Evolutionary conservation across 129 eudicot species (phyloP), one percentile per base, ranked within the genome.

Genomic region (Apium graveolens): DNA sequence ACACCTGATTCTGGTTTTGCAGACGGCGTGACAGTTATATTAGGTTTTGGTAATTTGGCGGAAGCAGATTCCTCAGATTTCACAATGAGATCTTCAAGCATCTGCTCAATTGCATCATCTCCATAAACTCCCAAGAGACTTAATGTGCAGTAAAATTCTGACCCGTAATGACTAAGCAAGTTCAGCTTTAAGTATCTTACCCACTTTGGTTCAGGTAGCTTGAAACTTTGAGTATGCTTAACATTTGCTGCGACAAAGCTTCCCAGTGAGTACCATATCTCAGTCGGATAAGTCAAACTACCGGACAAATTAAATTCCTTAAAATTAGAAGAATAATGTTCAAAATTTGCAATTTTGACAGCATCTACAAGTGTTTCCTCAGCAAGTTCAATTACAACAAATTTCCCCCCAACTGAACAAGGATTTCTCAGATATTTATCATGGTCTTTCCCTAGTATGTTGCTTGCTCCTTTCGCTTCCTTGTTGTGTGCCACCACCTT

Each of bases 11-110:
- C 83, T 31, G 84, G 71, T 57, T 71, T 21, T 41, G 84, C 55
- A 41, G 81, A 74, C n/a, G 91, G 85, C 18, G 78, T 34, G 37
- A 81, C 76, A 17, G 91, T 86, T 62, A 89, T 80, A 77, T 88
- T 90, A 78, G 76, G 81, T 37, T 77, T 78, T 26, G 81, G 49
- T 31, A 48, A 37, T 78, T 49, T 70, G 41, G 57, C 78, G 42
- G 65, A 49, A 51, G 78, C 48, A 26, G 92, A 83, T 79, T 88
- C 91, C 65, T 82, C 92, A 20, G 97, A 86, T 53, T 90, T 76
- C 75, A 84, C 92, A 39, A 92, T 90, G 79, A 95, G 91, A 87
- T 92, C 99, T 83, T 90, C 99, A 77, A 95, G 99, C 99, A 95
- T 95, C 49, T 89, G 82, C 71, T 95, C 99, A 35, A 95, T 90